These are phyloP conservation scores for Boletus eberwhitei DNA, from an alignment of 768 basidiomycete species.

Conservation along the genomic window DNA sequence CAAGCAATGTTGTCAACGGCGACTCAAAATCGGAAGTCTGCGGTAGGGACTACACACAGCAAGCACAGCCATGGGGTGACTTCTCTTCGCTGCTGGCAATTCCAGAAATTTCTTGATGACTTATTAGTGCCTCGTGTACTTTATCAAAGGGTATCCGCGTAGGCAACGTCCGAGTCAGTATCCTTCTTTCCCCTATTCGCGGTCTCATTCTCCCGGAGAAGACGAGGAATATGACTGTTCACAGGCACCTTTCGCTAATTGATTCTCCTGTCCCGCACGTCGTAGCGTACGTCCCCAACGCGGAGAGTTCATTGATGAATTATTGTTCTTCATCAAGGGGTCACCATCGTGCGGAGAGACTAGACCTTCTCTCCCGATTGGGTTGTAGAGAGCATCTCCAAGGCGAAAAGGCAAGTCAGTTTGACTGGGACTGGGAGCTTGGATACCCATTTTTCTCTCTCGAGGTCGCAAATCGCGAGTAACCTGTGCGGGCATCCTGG, in stretches of 20 bases:
- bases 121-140: conserved; percentile 14
- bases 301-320: conserved; percentile 7
- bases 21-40: not conserved
- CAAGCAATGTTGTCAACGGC: not conserved
- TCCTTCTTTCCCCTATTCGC: conserved; percentile 3
- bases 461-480: not conserved
- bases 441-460: not conserved
- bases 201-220: conserved; percentile 8
- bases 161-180: not conserved
- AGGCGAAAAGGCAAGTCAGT: not conserved
- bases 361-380: not conserved
- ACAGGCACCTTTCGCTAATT: conserved; percentile 19
- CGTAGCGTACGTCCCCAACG: conserved; percentile 7
- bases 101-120: conserved; percentile 2
- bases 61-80: conserved; percentile 1
- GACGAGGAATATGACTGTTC: conserved; percentile 7
- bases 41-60: not conserved
- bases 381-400: not conserved
- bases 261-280: conserved; percentile 19
- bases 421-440: not conserved
- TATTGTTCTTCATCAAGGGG: conserved; percentile 1
- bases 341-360: conserved; percentile 9
- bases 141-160: conserved; percentile 4
- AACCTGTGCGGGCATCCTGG: not conserved
- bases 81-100: conserved; percentile 1